These are phyloP conservation scores for Fusarium succisae DNA, from an alignment of 2,329 filamentous ascomycete species.

Conservation along the genomic window DNA sequence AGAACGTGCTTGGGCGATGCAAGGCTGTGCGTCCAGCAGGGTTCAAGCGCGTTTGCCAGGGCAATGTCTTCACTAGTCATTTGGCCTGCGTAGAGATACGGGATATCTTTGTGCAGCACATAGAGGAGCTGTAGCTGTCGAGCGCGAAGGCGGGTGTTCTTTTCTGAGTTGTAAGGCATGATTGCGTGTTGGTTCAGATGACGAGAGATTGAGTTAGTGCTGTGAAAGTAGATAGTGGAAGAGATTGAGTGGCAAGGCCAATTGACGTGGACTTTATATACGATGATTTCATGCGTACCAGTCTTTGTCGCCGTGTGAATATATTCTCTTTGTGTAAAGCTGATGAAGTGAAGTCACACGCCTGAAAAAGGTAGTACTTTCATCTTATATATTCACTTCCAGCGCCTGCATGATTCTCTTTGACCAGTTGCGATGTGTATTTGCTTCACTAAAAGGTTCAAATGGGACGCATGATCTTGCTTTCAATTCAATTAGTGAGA, in stretches of 20 bases:
- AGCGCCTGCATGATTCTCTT: not conserved
- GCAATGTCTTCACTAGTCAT: not conserved
- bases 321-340: not conserved
- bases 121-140: not conserved
- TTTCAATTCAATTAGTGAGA: fast-evolving
- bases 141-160: not conserved
- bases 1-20: not conserved
- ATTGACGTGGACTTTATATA: not conserved
- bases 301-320: not conserved
- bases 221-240: fast-evolving
- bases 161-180: not conserved
- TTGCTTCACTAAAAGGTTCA: fast-evolving
- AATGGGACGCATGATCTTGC: no score
- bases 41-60: not conserved
- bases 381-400: fast-evolving
- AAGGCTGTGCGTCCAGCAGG: not conserved
- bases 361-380: fast-evolving
- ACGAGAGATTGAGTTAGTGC: not conserved
- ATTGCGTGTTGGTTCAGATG: not conserved
- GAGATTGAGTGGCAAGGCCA: not conserved
- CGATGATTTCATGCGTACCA: fast-evolving
- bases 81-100: not conserved
- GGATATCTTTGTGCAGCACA: not conserved
- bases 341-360: not conserved
- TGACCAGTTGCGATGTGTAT: not conserved